Evolutionary conservation across 257 asterid genomes (phyloP), one percentile per base, ranked within the genome.

Genomic region (Fraxinus quadrangulata): DNA sequence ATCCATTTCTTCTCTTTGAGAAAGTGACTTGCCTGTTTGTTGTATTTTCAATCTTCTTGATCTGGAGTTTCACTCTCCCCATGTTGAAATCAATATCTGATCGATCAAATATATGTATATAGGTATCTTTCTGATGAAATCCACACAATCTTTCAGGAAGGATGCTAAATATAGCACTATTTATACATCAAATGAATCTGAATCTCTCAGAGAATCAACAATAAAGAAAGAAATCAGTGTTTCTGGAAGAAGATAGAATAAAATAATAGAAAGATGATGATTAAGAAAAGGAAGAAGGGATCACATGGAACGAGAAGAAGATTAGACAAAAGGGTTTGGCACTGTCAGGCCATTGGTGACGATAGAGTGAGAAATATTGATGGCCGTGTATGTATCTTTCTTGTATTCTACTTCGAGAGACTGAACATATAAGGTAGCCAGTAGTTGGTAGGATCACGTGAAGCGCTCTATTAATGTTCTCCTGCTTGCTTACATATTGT

Each of bases 11-110:
- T 59, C 99, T 89, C 88, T 95, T 95, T 1, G 99, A 95, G 89
- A 90, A 95, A 85, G 99, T 95, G 81, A 95, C 98, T 79, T 95
- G 99, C 90, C 99, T 87, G 76, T 95, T 95, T 47, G 99, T 95
- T 79, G 97, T 91, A 45, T 93, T 95, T 80, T 95, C 99, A 0
- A 95, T 95, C 80, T 87, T 93, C 91, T 93, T 95, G 88, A 95
- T 95, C 82, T 93, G 91, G 8, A 95, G 90, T 80, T 95, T 95
- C 83, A 95, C 99, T 86, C 99, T 89, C 47, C 99, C 99, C 99
- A 95, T 89, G 14, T 56, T 49, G 24, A 36, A 14, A 34, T 19
- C 34, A 26, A 23, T 24, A 24, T 66, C 59, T 74, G 47, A 65
- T 37, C 8, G 70, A 80, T 33, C n/a, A 28, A 67, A 42, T 33